Percentiles rank a stretch among this genome's conserved stretches.
phyloP scores from a whole-genome alignment of 257 asterid genomes.

The Gentiana straminea region DNA sequence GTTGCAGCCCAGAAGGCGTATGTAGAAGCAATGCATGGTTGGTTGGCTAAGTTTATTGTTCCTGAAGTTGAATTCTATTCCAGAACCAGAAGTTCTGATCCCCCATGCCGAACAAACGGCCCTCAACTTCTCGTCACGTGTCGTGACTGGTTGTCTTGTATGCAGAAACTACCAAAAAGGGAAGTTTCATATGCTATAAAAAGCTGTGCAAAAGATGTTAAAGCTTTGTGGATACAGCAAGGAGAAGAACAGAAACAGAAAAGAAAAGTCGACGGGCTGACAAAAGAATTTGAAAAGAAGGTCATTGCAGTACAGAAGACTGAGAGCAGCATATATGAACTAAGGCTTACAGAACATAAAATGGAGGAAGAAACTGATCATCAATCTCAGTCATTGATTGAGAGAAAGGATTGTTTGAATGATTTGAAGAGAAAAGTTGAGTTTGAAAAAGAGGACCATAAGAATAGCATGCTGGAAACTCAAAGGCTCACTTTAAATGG shows the following conservation, averaged over 20 bases:
- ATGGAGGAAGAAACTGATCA: conserved; percentile 26
- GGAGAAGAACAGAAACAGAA: conserved; percentile 81
- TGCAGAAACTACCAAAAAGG: conserved; percentile 56
- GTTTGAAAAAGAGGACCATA: conserved; percentile 67
- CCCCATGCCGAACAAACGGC: conserved; percentile 22
- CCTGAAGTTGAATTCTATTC: conserved; percentile 45
- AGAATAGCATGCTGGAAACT: conserved; percentile 54
- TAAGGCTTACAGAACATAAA: conserved; percentile 30
- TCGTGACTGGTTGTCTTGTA: conserved; percentile 50
- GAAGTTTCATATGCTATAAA: conserved; percentile 47
- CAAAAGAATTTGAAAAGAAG: conserved; percentile 67
- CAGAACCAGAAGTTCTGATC: conserved; percentile 18
- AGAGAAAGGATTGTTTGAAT: conserved; percentile 45
- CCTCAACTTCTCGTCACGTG: conserved; percentile 63
- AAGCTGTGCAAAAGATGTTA: conserved; percentile 65
- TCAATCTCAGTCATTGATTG: conserved; percentile 30
- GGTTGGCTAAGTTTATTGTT: conserved; percentile 64
- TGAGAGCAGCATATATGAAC: conserved; percentile 41
- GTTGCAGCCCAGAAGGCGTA: conserved; percentile 53
- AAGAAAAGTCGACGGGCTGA: conserved; percentile 60
- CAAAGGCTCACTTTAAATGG: conserved; percentile 58
- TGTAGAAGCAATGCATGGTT: conserved; percentile 51
- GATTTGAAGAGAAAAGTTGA: conserved; percentile 47
- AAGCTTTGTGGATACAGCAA: conserved; percentile 76
- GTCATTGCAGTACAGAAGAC: conserved; percentile 41